Evolutionary conservation across 1,284 basidiomycete species (phyloP), one percentile per base, ranked within the genome.

Genomic region (Ceratobasidium theobromae): DNA sequence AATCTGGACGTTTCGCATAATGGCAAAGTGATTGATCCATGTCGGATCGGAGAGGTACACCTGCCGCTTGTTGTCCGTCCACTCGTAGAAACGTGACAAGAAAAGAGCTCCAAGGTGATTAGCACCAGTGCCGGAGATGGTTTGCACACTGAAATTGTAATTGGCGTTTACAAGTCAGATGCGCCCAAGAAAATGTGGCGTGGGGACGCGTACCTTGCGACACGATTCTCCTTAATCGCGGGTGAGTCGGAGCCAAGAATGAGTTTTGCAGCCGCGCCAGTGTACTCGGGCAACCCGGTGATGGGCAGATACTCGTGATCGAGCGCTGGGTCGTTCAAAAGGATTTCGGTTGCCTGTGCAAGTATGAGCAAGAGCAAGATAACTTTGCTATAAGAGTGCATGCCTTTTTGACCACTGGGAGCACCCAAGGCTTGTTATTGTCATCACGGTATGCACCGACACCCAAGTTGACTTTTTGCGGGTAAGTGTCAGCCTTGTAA

Each of bases 251-350:
- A 67, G 9, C 93, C 92, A 52, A 98, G 82, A 69, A 97, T 87
- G 67, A 98, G 80, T 73, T 86, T 87, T 23, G 88, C 91, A 8
- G 95, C 91, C 1, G 87, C 87, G 53, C 80, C 75, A 11, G 87
- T 92, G 77, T 89, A 98, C 67, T 88, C 86, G 27, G 91, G 84
- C 43, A 96, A 81, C 46, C 95, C 95, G 51, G 90, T 89, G 74
- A 97, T 97, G 30, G 93, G 88, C 32, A 97, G 85, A 75, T 98
- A 98, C 79, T 98, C 95, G 75, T 98, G 95, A 77, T 97, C 91
- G 69, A 95, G 79, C 28, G 81, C 76, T 53, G 87, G 86, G 73
- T 93, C 86, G 68, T 81, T 84, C 70, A 94, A 75, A 53, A 95
- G 76, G 57, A 84, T 82, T 43, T 83, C 77, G 43, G 89, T 91